These are phyloP conservation scores for Bruguiera parviflora DNA, from an alignment of 345 rosid genomes.

Conservation along the genomic window DNA sequence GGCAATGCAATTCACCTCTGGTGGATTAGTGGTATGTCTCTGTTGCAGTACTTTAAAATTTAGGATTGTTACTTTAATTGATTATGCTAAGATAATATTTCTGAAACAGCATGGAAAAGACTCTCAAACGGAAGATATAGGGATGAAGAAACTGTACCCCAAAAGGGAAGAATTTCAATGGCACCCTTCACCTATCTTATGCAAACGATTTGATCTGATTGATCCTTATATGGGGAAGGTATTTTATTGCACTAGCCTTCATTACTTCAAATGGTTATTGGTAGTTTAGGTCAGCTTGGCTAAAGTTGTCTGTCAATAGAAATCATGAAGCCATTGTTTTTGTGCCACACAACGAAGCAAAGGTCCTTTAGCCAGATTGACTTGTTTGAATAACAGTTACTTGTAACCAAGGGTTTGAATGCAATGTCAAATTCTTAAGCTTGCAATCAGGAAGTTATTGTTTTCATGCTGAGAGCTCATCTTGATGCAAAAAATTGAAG, in stretches of 20 bases:
- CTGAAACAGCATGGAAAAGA: constrained; percentile 52
- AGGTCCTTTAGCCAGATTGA: background rate
- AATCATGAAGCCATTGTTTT: background rate
- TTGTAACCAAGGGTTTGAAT: too few relatives aligned
- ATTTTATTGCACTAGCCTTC: constrained; percentile 12
- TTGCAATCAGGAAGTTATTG: background rate
- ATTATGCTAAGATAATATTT: constrained; percentile 17
- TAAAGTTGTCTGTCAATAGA: background rate
- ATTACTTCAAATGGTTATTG: background rate
- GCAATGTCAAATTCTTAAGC: background rate
- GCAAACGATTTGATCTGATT: constrained; percentile 96
- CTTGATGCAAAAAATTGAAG: too few relatives aligned
- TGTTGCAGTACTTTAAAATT: constrained; percentile 8
- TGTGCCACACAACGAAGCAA: background rate
- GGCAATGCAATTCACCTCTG: constrained; percentile 70
- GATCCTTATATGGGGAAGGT: constrained; percentile 99
- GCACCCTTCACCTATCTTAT: constrained; percentile 82
- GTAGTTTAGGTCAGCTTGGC: background rate
- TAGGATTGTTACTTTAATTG: constrained; percentile 15
- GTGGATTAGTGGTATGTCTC: constrained; percentile 63
- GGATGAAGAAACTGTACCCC: constrained; percentile 47
- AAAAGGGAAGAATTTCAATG: constrained; percentile 89
- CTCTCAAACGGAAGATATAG: constrained; percentile 45
- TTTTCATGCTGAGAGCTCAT: background rate
- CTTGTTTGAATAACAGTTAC: background rate